These are phyloP conservation scores for Sporopachydermia quercuum DNA, from an alignment of 805 yeast species.

Conservation along the genomic window DNA sequence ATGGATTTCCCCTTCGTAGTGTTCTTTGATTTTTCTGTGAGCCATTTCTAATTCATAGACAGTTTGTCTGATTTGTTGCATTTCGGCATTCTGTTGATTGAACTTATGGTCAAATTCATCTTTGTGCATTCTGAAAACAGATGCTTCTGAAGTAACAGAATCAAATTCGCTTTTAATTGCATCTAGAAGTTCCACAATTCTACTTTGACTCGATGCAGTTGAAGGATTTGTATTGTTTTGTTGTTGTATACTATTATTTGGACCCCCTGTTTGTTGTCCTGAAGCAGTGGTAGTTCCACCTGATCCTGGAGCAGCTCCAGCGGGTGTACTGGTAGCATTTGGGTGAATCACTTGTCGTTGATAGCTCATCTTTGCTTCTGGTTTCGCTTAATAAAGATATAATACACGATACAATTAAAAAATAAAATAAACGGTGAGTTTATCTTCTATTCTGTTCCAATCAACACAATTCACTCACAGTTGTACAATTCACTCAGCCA, in stretches of 20 bases:
- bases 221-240: neutral
- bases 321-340: conserved; percentile 4
- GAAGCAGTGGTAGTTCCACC: neutral
- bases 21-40: conserved; percentile 88
- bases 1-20: conserved; percentile 84
- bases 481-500: too few relatives aligned
- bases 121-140: conserved; percentile 74
- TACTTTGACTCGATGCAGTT: conserved; percentile 11
- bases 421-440: conserved; percentile 1
- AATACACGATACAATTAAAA: too few relatives aligned
- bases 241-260: conserved; percentile 2
- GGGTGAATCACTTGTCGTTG: conserved; percentile 2
- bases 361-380: too few relatives aligned
- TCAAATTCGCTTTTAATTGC: conserved; percentile 89
- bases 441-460: too few relatives aligned
- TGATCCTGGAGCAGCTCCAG: conserved; percentile 3
- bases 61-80: conserved; percentile 87
- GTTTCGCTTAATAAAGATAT: too few relatives aligned
- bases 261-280: neutral
- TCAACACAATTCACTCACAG: too few relatives aligned
- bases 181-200: conserved; percentile 69
- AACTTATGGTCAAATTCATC: conserved; percentile 85
- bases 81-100: conserved; percentile 82
- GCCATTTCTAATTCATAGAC: conserved; percentile 89
- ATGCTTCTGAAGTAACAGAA: conserved; percentile 70